Evolutionary conservation across 23 red algal genomes (phyloP).

Genomic region (Cyanidiococcus yangmingshanensis): DNA sequence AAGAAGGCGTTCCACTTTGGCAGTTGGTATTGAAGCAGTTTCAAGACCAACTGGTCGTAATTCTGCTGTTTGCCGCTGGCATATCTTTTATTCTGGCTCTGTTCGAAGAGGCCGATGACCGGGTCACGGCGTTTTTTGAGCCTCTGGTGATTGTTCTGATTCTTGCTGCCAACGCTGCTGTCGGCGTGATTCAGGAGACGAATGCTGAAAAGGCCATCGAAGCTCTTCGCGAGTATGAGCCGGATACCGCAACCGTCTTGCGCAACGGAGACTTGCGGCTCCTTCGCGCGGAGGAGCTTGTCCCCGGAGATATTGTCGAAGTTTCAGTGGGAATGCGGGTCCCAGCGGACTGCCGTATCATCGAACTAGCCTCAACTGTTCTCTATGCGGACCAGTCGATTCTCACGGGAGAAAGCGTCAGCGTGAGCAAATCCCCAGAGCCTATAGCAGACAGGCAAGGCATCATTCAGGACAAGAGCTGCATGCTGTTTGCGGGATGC

Average conservation of each 20-base stretch:
- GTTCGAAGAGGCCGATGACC: slow-evolving; percentile 57
- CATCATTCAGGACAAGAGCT: slow-evolving; percentile 95
- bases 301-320: slow-evolving; percentile 89
- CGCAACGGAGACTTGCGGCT: slow-evolving; percentile 34
- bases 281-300: slow-evolving; percentile 54
- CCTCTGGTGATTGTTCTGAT: slow-evolving; percentile 91
- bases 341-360: slow-evolving; percentile 77
- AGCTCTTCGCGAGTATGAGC: slow-evolving; percentile 74
- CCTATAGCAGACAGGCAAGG: slow-evolving; percentile 24
- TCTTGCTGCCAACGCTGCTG: slow-evolving; percentile 83
- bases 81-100: slow-evolving; percentile 76
- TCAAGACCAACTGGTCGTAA: slow-evolving; percentile 84
- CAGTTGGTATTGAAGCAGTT: slow-evolving; percentile 88
- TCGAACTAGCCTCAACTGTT: slow-evolving; percentile 54
- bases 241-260: slow-evolving; percentile 68
- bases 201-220: slow-evolving; percentile 91
- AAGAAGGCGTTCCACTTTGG: slow-evolving; percentile 46
- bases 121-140: slow-evolving; percentile 76
- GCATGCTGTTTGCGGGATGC: slow-evolving; percentile 86
- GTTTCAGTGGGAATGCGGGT: slow-evolving; percentile 78
- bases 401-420: slow-evolving; percentile 78
- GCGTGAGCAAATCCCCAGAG: slow-evolving; percentile 59
- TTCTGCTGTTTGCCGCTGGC: slow-evolving; percentile 65
- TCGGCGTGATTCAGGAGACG: slow-evolving; percentile 86
- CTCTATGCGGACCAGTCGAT: slow-evolving; percentile 82